Conservation (phyloP, 331 rosid species). For the Malus hybrid region DNA sequence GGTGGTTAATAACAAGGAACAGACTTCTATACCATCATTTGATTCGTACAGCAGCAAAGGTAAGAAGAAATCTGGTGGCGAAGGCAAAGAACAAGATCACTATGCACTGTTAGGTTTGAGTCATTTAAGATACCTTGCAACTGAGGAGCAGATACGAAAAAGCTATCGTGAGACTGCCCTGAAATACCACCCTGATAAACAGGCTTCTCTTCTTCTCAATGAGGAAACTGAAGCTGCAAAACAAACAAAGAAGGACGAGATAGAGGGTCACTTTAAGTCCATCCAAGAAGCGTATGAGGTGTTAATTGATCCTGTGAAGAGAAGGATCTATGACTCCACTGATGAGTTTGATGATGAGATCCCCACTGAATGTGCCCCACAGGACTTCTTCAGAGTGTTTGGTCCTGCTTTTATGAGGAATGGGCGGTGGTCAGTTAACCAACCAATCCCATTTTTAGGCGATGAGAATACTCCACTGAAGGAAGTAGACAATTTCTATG, state of each 20-base stretch:
- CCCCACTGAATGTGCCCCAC: constrained; percentile 91
- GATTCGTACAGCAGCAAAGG: constrained; percentile 90
- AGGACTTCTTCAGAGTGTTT: constrained; percentile 89
- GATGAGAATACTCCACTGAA: constrained; percentile 55
- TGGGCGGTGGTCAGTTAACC: constrained; percentile 89
- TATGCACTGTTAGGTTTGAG: constrained; percentile 88
- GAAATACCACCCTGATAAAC: constrained; percentile 96
- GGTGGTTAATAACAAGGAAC: constrained; percentile 22
- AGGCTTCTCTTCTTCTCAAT: constrained; percentile 76
- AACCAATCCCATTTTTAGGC: constrained; percentile 72
- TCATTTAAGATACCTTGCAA: constrained; percentile 89
- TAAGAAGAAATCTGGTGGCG: constrained; percentile 77
- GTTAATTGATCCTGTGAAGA: constrained; percentile 69
- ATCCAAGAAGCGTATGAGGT: constrained; percentile 92
- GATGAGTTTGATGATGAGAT: constrained; percentile 97
- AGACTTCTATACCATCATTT: constrained; percentile 26
- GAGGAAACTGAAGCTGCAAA: constrained; percentile 82
- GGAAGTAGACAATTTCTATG: constrained; percentile 75
- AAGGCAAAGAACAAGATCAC: constrained; percentile 81
- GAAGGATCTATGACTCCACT: constrained; percentile 93
- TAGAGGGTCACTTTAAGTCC: constrained; percentile 81
- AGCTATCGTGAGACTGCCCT: constrained; percentile 91
- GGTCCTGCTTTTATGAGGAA: constrained; percentile 98
- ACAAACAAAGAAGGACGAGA: constrained; percentile 82
- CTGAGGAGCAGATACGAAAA: constrained; percentile 89